These are phyloP conservation scores for Podaxis mareebaensis DNA, from an alignment of 768 basidiomycete genomes.

Conservation along the genomic window DNA sequence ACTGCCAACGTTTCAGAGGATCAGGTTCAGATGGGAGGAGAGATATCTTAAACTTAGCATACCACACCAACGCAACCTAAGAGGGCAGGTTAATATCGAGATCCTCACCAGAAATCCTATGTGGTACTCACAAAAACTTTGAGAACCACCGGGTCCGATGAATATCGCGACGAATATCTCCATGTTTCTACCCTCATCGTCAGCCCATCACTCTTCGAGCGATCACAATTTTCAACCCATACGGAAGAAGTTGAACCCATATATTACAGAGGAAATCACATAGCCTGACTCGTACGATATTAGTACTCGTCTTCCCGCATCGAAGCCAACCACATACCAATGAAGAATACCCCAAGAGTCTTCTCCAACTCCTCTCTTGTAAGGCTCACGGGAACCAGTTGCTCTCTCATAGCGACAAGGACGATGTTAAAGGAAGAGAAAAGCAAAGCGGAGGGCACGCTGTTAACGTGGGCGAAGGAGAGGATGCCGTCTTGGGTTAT, in stretches of 20 bases:
- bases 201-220: neutral
- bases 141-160: conserved; percentile 11
- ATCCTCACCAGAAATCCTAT: neutral
- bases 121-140: conserved; percentile 23
- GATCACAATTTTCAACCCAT: conserved; percentile 6
- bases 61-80: conserved; percentile 21
- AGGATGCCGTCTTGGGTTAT: neutral
- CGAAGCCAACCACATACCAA: conserved; percentile 19
- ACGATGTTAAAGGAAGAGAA: neutral
- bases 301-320: neutral
- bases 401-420: neutral
- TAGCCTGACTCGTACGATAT: conserved; percentile 22
- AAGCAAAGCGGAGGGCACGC: neutral
- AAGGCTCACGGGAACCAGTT: conserved; percentile 5
- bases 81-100: neutral
- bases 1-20: neutral
- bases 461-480: neutral
- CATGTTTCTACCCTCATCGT: conserved; percentile 25
- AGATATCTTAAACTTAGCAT: neutral
- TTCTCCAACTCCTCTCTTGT: conserved; percentile 21
- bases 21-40: neutral
- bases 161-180: conserved; percentile 27
- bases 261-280: conserved; percentile 25
- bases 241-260: conserved; percentile 34
- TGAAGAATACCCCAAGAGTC: conserved; percentile 28